Evolutionary conservation across 2,329 filamentous ascomycete species (phyloP).

Genomic region (Incumbomyces delicatus): DNA sequence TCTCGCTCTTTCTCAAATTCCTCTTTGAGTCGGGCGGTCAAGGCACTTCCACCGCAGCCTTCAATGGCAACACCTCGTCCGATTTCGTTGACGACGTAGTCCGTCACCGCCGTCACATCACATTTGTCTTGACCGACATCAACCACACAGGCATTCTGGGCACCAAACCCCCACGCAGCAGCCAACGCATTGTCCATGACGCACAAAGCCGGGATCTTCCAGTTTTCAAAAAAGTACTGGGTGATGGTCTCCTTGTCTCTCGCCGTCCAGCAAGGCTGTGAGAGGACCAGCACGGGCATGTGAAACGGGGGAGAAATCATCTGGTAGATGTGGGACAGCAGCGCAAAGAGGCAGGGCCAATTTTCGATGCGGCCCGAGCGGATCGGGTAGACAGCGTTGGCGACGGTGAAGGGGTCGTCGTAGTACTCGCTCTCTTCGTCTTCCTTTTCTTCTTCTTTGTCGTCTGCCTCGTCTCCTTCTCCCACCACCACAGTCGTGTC

Average conservation of each 20-base stretch:
- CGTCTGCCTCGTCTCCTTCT: too few relatives aligned
- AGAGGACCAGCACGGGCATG: conserved; percentile 83
- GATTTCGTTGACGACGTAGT: conserved; percentile 65
- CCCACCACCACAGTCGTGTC: conserved; percentile 5
- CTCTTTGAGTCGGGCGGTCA: conserved; percentile 64
- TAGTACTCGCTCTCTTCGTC: conserved; percentile 57
- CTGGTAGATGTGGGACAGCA: conserved; percentile 85
- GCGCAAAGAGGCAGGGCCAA: conserved; percentile 87
- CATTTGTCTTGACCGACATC: conserved; percentile 90
- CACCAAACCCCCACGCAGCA: conserved; percentile 69
- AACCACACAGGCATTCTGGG: conserved; percentile 71
- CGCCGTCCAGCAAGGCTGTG: conserved; percentile 81
- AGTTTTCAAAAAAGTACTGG: conserved; percentile 94
- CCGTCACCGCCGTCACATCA: conserved; percentile 80
- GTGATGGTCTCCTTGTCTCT: conserved; percentile 79
- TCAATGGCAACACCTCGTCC: conserved; percentile 51
- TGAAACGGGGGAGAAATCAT: conserved; percentile 84
- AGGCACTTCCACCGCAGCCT: conserved; percentile 74
- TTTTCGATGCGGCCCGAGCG: conserved; percentile 71
- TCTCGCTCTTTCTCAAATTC: conserved; percentile 53
- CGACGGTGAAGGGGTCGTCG: conserved; percentile 77
- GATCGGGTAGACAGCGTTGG: conserved; percentile 85
- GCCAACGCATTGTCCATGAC: conserved; percentile 83
- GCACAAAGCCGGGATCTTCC: conserved; percentile 84
- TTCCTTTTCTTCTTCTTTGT: too few relatives aligned